Conservation (phyloP, 1,139 yeast genomes). For the Diutina mesorugosa region DNA sequence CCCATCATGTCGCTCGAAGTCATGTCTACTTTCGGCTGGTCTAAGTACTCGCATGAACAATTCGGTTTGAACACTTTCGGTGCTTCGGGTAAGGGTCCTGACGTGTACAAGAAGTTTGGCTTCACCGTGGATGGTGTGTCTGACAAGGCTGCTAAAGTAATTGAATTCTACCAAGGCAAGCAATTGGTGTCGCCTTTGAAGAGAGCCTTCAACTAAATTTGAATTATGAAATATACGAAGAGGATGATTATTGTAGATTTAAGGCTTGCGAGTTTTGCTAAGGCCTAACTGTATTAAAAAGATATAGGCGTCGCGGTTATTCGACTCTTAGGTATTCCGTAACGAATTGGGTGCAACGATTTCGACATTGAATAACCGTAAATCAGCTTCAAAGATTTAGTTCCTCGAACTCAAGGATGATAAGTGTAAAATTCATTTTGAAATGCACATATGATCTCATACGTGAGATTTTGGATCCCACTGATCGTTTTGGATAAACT, state of each 20-base stretch:
- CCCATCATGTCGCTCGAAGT: slow-evolving; percentile 95
- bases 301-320: too few relatives aligned
- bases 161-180: slow-evolving; percentile 75
- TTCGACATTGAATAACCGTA: too few relatives aligned
- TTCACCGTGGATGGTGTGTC: slow-evolving; percentile 94
- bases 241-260: neutral
- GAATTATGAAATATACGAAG: neutral
- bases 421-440: neutral
- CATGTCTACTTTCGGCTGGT: slow-evolving; percentile 86
- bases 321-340: too few relatives aligned
- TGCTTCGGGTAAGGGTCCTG: slow-evolving; percentile 87
- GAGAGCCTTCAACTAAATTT: slow-evolving; percentile 42
- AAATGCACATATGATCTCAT: neutral
- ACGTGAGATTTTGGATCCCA: slow-evolving; percentile 41
- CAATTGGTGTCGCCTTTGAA: slow-evolving; percentile 63
- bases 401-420: neutral
- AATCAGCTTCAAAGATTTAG: too few relatives aligned
- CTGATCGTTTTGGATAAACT: slow-evolving; percentile 77
- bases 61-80: slow-evolving; percentile 95
- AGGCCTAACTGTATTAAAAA: too few relatives aligned
- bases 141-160: slow-evolving; percentile 68
- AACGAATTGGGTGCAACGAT: too few relatives aligned
- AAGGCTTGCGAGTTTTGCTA: neutral
- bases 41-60: slow-evolving; percentile 91
- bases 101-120: slow-evolving; percentile 73